Conservation (phyloP, 306 rosid genomes). For the Ceratonia siliqua region DNA sequence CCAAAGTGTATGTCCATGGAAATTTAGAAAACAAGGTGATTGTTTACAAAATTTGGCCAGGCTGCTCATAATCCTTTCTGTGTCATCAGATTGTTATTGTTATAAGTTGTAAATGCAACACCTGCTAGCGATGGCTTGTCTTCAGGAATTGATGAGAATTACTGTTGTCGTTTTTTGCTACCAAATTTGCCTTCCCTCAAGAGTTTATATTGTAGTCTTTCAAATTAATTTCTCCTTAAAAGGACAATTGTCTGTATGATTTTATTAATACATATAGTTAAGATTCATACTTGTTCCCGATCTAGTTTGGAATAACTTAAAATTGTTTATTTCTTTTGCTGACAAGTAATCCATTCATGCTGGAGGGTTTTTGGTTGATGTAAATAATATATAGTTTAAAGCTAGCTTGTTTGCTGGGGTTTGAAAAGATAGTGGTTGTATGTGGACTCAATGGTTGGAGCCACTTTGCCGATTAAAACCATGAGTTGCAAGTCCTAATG, state of each 20-base stretch:
- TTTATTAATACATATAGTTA: neutral
- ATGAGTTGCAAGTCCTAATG: no score
- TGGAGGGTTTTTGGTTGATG: neutral
- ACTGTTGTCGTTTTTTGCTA: neutral
- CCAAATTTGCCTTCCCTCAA: neutral
- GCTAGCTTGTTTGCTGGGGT: conserved; percentile 5
- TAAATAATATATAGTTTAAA: neutral
- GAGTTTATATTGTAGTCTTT: conserved; percentile 17
- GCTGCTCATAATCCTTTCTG: conserved; percentile 48
- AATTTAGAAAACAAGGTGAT: conserved; percentile 43
- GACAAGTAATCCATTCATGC: neutral
- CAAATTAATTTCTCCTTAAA: neutral
- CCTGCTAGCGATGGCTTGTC: conserved; percentile 4
- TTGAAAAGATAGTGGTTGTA: neutral
- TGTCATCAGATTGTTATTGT: neutral
- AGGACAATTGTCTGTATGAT: neutral
- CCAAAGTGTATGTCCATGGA: conserved; percentile 78
- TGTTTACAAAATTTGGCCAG: conserved; percentile 60
- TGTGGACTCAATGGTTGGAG: neutral
- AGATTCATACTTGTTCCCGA: neutral
- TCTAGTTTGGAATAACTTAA: neutral
- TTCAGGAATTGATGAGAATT: neutral
- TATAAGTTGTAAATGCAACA: neutral
- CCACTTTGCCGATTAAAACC: neutral
- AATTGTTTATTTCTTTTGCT: neutral